Conservation (phyloP, 768 basidiomycete genomes). For the Jaapia argillacea region DNA sequence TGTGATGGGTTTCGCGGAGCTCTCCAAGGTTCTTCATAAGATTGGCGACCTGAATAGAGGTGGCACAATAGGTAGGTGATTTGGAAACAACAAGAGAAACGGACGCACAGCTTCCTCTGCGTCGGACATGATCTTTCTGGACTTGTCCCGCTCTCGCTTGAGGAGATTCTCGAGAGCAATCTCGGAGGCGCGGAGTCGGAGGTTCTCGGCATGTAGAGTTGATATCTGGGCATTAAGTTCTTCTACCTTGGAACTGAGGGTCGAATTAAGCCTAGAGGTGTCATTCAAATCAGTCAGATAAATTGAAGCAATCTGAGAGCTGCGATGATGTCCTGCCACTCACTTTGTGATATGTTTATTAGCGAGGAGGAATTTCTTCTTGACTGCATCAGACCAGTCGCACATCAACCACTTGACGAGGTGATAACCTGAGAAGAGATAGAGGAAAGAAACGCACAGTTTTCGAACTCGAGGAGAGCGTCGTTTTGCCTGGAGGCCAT, state of each 20-base stretch:
- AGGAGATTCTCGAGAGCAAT: slow-evolving; percentile 67
- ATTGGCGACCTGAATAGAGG: slow-evolving; percentile 33
- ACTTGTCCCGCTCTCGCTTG: slow-evolving; percentile 74
- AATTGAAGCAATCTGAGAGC: slow-evolving; percentile 6
- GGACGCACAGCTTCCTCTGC: slow-evolving; percentile 62
- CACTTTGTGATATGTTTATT: slow-evolving; percentile 91
- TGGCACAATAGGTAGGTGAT: too few species aligned
- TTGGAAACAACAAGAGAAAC: slow-evolving; percentile 10
- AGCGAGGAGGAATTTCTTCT: slow-evolving; percentile 86
- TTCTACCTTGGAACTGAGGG: slow-evolving; percentile 74
- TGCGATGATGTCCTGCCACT: slow-evolving; percentile 11
- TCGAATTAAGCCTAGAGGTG: slow-evolving; percentile 79
- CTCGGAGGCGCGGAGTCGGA: slow-evolving; percentile 71
- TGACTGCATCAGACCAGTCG: slow-evolving; percentile 39
- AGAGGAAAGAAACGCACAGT: slow-evolving; percentile 42
- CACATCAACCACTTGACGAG: neutral
- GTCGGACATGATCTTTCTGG: slow-evolving; percentile 58
- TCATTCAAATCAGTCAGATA: too few species aligned
- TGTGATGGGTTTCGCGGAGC: slow-evolving; percentile 54
- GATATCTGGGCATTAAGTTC: slow-evolving; percentile 80
- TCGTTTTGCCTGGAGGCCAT: slow-evolving; percentile 63
- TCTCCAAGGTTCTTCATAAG: slow-evolving; percentile 57
- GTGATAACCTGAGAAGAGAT: slow-evolving; percentile 1
- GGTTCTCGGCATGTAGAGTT: slow-evolving; percentile 73
- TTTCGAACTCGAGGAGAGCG: slow-evolving; percentile 77